Base-by-base conservation (phyloP, 768 basidiomycete genomes). In the Serendipita indica region DNA sequence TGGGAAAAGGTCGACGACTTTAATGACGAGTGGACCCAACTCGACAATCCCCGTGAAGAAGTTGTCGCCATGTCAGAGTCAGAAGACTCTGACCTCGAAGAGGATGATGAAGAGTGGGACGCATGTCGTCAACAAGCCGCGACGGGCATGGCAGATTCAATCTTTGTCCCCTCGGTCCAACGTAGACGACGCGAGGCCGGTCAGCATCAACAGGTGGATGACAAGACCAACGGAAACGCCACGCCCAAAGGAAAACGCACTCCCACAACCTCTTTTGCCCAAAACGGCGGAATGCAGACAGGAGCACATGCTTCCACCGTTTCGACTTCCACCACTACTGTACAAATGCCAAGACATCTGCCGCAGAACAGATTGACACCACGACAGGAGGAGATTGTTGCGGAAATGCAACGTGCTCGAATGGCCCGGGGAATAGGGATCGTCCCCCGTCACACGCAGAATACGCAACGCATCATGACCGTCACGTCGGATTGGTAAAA, bases 321-420 rank as follows among this genome's bases (percentile, higher is more conserved):
- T n/a, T 43, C 27, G 18, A 43, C 27, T n/a, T n/a, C 41, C 1
- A 2, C 41, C 16, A n/a, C 7, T 43, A n/a, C 49, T 54, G 10
- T 16, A n/a, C 35, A 37, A 37, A 37, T n/a, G 35, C n/a, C 10
- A 37, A 37, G 4, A 7, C 49, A 4, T n/a, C 49, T 54, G 18
- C 12, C 49, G 22, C 22, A 20, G 30, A 27, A 10, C n/a, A 20
- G 30, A 3, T 28, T 54, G 7, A 54, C 49, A 30, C 16, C 49
- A 54, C 49, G 30, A 10, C 49, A 54, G 22, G 49, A 54, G 30
- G 20, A 54, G 49, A 25, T 54, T n/a, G 49, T 54, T 54, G 49
- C 49, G n/a, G 49, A 54, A 28, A 7, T 54, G 49, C 12, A 54
- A n/a, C 20, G 49, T 22, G 49, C 49, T 22, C 20, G 49, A 28